These are phyloP conservation scores for Ceratobasidium sp. DNA, from an alignment of 1,284 basidiomycete genomes.

Conservation along the genomic window DNA sequence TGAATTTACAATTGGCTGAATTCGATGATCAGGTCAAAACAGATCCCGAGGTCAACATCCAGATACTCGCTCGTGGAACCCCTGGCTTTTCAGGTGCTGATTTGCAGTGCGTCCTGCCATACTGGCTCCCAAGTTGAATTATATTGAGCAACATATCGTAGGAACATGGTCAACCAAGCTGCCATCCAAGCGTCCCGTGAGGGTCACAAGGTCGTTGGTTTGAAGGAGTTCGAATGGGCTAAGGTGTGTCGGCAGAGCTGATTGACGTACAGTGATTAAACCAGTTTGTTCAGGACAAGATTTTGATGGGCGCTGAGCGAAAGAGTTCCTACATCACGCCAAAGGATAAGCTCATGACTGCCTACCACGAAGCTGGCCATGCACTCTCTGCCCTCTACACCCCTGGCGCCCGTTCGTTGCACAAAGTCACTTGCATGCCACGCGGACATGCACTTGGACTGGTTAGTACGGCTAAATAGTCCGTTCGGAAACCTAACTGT, in stretches of 20 bases:
- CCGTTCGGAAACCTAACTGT: not conserved
- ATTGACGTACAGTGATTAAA: not conserved
- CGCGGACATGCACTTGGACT: conserved; percentile 90
- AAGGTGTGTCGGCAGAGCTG: conserved; percentile 58
- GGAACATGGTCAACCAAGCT: conserved; percentile 85
- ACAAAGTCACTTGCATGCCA: conserved; percentile 95
- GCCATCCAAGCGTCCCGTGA: conserved; percentile 92
- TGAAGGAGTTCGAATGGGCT: conserved; percentile 94
- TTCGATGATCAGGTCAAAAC: not conserved
- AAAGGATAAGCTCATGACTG: conserved; percentile 84
- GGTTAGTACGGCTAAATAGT: conserved; percentile 57
- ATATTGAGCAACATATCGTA: not conserved
- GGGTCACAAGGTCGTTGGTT: conserved; percentile 69
- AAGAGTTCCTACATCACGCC: conserved; percentile 86
- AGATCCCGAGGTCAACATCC: conserved; percentile 73
- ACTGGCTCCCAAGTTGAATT: not conserved
- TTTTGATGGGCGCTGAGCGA: conserved; percentile 93
- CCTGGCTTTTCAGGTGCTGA: conserved; percentile 93
- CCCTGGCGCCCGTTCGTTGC: conserved; percentile 89
- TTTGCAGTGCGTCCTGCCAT: conserved; percentile 57
- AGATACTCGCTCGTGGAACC: conserved; percentile 86
- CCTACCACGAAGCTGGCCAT: conserved; percentile 96
- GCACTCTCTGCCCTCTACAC: conserved; percentile 91
- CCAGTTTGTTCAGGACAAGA: conserved; percentile 68
- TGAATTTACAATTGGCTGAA: not conserved